Conservation (phyloP, 805 yeast species). For the Candida sithepensis region DNA sequence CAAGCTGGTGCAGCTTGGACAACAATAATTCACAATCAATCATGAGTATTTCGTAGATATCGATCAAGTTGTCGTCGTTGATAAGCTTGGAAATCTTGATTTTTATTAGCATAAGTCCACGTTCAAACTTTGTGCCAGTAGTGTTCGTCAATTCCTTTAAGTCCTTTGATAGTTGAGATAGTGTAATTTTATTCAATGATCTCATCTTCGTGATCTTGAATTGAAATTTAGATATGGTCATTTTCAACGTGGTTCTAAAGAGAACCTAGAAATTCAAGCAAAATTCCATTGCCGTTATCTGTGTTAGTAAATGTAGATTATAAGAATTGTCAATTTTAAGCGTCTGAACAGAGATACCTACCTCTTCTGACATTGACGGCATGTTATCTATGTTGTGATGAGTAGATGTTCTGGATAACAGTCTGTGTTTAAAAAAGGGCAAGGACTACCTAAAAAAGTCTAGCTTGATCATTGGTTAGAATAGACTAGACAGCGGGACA, state of each 20-base stretch:
- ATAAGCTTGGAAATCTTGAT: slow-evolving; percentile 21
- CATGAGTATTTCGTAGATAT: slow-evolving; percentile 19
- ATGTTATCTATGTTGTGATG: no score
- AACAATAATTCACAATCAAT: slow-evolving; percentile 23
- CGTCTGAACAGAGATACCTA: slow-evolving; percentile 3
- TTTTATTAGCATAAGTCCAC: slow-evolving; percentile 17
- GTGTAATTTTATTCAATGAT: slow-evolving; percentile 20
- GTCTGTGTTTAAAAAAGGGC: no score
- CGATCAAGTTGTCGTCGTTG: slow-evolving; percentile 24
- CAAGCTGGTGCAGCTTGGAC: slow-evolving; percentile 17
- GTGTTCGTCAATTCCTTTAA: slow-evolving; percentile 6
- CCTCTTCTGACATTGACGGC: slow-evolving; percentile 16
- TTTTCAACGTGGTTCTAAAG: slow-evolving; percentile 23
- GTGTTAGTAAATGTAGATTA: no score
- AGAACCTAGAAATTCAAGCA: slow-evolving; percentile 9
- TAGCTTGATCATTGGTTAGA: no score
- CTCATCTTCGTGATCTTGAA: slow-evolving; percentile 26
- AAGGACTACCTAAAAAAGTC: no score
- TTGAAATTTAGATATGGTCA: slow-evolving; percentile 24
- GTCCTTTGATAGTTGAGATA: slow-evolving; percentile 22
- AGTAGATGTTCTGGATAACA: no score
- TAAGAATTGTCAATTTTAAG: neutral
- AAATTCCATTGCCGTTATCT: no score
- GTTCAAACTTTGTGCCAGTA: slow-evolving; percentile 17
- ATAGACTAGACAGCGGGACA: no score